Percentiles rank a stretch among this genome's conserved stretches.
phyloP scores from a whole-genome alignment of 768 basidiomycete genomes.

The Podaxis sp. region DNA sequence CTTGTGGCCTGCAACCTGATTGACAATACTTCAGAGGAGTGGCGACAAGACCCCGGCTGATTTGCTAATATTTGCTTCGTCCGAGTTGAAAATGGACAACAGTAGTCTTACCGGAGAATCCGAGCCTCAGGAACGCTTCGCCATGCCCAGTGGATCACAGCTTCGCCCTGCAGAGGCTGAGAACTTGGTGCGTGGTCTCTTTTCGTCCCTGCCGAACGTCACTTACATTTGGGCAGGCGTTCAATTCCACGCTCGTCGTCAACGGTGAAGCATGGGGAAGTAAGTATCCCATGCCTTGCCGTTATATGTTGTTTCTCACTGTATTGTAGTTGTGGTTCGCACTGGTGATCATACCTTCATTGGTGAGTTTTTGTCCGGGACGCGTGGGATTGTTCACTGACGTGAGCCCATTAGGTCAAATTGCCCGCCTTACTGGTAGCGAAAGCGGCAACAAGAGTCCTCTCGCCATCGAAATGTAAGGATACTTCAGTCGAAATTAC shows the following conservation, averaged over 20 bases:
- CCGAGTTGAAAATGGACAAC: constrained; percentile 70
- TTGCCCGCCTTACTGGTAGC: constrained; percentile 63
- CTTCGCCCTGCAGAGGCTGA: constrained; percentile 61
- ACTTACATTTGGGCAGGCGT: constrained; percentile 41
- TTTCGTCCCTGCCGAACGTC: not conserved
- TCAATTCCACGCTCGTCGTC: constrained; percentile 67
- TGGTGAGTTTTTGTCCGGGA: constrained; percentile 31
- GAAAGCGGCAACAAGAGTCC: constrained; percentile 67
- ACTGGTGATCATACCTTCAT: constrained; percentile 70
- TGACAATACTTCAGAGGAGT: constrained; percentile 40
- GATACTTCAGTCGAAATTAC: not conserved
- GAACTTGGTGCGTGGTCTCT: constrained; percentile 45
- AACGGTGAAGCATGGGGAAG: constrained; percentile 74
- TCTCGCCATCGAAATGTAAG: constrained; percentile 65
- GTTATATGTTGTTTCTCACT: not conserved
- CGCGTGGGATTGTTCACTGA: not conserved
- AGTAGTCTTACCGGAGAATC: constrained; percentile 72
- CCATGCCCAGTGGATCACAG: constrained; percentile 44
- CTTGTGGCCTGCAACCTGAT: not conserved
- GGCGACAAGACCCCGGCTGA: constrained; percentile 77
- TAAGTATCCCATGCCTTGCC: constrained; percentile 28
- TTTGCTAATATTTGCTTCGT: constrained; percentile 55
- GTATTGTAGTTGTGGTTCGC: constrained; percentile 53
- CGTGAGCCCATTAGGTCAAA: constrained; percentile 48
- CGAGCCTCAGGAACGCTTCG: constrained; percentile 61